Base-by-base conservation (phyloP, 139 green algal species). In the Coccomyxa sp. region DNA sequence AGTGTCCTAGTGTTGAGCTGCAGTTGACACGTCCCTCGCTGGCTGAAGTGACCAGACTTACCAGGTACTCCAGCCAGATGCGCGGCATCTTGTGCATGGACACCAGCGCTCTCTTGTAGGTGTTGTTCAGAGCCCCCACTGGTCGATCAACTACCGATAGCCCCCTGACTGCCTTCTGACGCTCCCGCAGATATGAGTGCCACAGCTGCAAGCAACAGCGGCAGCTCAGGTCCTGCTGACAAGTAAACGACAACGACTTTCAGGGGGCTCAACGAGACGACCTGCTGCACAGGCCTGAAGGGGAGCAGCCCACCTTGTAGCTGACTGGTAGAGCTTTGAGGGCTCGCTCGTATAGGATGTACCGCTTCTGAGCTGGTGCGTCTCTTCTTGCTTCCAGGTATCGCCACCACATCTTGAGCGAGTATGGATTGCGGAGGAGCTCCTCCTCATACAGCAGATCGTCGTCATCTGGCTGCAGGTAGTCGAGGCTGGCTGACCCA, bases 41-140 rank as follows among this genome's bases (percentile, higher is more conserved):
- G n/a, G n/a, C n/a, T n/a, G n/a, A n/a, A n/a, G n/a, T n/a, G 50
- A 93, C 76, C 41, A 99, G 82, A 72, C 94, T 86, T 80, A 94
- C 82, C 68, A 99, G 88, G 88, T 99, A 99, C 7, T 95, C 83
- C 18, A 94, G 36, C 95, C 95, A 98, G 54, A 98, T 89, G 68
- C 91, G 87, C 1, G 95, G 95, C 91, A 97, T 97, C 81, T 99
- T 99, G 92, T 99, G 96, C 95, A 99, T 98, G 0, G 91, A 94
- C 12, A 98, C 93, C 27, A 99, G 84, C 0, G 96, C 91, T 5
- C 96, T 91, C 88, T 99, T 95, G 71, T 92, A 99, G 0, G 90
- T 94, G 88, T 97, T 95, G 83, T 93, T 95, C 55, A 99, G 82
- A 10, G 91, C 81, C 44, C 88, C 86, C 34, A 90, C 76, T 5